phyloP scores from a whole-genome alignment of 1,284 basidiomycete genomes.

The Kwoniella shivajii region DNA sequence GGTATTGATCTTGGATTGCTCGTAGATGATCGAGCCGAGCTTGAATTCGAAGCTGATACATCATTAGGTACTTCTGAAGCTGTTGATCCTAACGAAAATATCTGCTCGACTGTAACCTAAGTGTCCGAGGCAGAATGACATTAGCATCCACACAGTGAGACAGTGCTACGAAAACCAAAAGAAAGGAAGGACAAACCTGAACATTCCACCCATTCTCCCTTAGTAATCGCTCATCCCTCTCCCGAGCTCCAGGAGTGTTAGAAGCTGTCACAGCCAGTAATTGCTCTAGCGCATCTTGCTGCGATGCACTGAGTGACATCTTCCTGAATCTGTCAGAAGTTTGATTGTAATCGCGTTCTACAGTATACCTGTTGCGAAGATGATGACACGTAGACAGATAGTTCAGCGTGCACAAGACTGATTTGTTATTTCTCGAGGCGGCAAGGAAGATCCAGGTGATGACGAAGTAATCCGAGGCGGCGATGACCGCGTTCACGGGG shows the following conservation, averaged over 20 bases:
- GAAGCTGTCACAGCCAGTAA: constrained; percentile 52
- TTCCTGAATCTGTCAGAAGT: too few relatives aligned
- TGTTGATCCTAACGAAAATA: constrained; percentile 31
- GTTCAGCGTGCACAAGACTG: too few relatives aligned
- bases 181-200: constrained; percentile 36
- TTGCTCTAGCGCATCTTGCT: constrained; percentile 46
- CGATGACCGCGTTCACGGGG: too few relatives aligned
- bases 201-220: constrained; percentile 52
- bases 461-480: too few relatives aligned
- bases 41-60: constrained; percentile 2
- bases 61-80: neutral
- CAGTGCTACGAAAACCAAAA: neutral
- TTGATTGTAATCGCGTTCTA: too few relatives aligned
- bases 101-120: constrained; percentile 43
- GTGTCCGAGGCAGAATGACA: neutral
- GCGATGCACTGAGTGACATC: constrained; percentile 37
- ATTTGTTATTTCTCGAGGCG: too few relatives aligned
- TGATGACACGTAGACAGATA: too few relatives aligned
- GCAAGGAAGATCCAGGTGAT: too few relatives aligned
- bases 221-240: constrained; percentile 48
- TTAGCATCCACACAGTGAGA: constrained; percentile 1
- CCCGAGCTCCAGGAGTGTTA: constrained; percentile 31
- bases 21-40: neutral
- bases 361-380: too few relatives aligned
- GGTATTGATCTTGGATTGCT: constrained; percentile 7